Base-by-base conservation (phyloP, 192 early-diverging fungal species). In the Mortierella claussenii region DNA sequence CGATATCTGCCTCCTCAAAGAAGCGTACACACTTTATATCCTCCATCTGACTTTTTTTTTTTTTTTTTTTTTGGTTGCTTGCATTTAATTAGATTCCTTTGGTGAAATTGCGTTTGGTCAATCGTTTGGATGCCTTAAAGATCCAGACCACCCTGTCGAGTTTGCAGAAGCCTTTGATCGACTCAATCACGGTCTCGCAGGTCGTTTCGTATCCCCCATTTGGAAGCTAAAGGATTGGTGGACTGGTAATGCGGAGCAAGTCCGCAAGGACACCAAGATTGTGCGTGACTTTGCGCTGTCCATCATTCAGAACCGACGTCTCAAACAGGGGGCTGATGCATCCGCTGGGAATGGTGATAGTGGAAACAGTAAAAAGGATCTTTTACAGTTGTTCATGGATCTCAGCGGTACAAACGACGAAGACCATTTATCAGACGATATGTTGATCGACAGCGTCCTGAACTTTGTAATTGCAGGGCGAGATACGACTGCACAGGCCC, bases 121-220 rank as follows among this genome's bases (percentile, higher is more conserved):
- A 23, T 52, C 67, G 3, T 64, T 81, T 27, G 60, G 68, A 18
- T 68, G 69, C 37, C 33, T 81, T 2, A 45, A 56, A 4, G 37
- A 81, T 42, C 62, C 65, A 1, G 45, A 65, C 1, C 20, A 69
- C 4, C 47, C 49, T 27, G 33, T 50, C 28, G 50, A 61, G 13
- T 87, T 89, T 81, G 86, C 86, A 0, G 68, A 26, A 11, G 65
- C 86, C 3, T 89, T 88, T 58, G 87, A 88, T 60, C 54, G 60
- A 12, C 71, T 75, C 18, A 85, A 88, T 74, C 20, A 55, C 32
- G 34, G 13, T 10, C 54, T 79, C 17, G 27, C 56, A 2, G 42
- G 52, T 1, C 52, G 81, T 11, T 28, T 71, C 5, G 12, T 69
- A 5, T 51, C 49, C 18, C 58, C 60, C 10, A 51, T 70, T 13